Conservation (phyloP, 2,329 filamentous ascomycete genomes). For the Trichoderma sp. region DNA sequence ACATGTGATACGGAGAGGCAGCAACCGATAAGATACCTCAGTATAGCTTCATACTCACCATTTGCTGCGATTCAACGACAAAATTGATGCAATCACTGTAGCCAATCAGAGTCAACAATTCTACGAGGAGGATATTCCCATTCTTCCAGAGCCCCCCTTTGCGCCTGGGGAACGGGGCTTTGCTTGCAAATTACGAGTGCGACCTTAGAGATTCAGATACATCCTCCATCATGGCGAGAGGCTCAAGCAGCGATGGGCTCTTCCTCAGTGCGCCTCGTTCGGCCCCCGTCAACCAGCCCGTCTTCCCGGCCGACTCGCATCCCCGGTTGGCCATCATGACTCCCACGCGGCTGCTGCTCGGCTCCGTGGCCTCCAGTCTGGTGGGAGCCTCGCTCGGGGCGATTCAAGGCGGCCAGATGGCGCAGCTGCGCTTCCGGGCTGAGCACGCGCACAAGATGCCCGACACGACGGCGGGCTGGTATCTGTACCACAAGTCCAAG, state of each 20-base stretch:
- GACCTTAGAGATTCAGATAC: not conserved
- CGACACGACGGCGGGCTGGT: constrained; percentile 81
- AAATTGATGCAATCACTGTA: not conserved
- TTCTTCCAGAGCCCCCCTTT: not conserved
- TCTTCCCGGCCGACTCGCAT: constrained; percentile 30
- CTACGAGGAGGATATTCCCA: not conserved
- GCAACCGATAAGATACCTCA: not conserved
- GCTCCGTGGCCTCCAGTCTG: constrained; percentile 59
- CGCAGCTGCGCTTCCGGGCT: constrained; percentile 81
- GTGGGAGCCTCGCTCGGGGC: constrained; percentile 70
- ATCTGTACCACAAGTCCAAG: constrained; percentile 97
- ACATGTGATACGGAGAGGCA: constrained; percentile 12
- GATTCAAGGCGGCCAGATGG: constrained; percentile 67
- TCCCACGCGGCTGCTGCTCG: constrained; percentile 62
- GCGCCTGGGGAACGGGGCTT: not conserved
- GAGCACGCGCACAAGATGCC: constrained; percentile 96
- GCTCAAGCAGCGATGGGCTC: not conserved
- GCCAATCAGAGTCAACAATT: not conserved
- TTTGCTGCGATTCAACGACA: not conserved
- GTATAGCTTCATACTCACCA: not conserved
- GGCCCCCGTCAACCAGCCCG: constrained; percentile 11
- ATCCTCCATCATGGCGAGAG: constrained; percentile 4
- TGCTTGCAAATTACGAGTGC: not conserved
- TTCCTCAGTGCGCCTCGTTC: not conserved
- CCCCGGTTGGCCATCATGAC: constrained; percentile 62